Percentiles rank a stretch among this genome's conserved stretches.
Conservation (phyloP, 1,139 yeast genomes). For the Wickerhamomyces sp. region DNA sequence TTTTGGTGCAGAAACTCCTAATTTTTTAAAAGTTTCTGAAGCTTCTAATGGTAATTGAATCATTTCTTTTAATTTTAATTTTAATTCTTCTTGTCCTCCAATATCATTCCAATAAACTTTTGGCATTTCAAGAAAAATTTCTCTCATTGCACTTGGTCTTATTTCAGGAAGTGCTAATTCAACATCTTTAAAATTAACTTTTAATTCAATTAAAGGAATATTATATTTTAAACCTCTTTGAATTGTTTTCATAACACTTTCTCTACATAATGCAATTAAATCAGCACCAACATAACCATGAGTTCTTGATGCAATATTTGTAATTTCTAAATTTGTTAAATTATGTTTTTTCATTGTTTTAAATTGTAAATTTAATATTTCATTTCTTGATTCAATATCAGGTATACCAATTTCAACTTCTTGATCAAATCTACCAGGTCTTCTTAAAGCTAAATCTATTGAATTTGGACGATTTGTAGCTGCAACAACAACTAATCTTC, state of each 20-base stretch:
- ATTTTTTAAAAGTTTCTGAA: constrained; percentile 62
- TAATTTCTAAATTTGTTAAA: constrained; percentile 49
- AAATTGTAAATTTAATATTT: constrained; percentile 60
- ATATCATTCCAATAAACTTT: constrained; percentile 91
- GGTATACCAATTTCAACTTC: constrained; percentile 80
- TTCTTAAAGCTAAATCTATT: constrained; percentile 79
- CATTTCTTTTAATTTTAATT: constrained; percentile 77
- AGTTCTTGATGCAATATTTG: constrained; percentile 59
- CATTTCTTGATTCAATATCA: constrained; percentile 59
- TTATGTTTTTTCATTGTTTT: constrained; percentile 57
- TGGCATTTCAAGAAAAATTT: constrained; percentile 89
- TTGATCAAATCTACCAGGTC: constrained; percentile 93
- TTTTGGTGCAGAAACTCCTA: constrained; percentile 88
- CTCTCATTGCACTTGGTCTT: constrained; percentile 96
- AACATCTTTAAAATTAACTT: constrained; percentile 47
- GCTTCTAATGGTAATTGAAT: constrained; percentile 90
- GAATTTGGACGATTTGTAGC: constrained; percentile 80
- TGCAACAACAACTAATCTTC: constrained; percentile 70
- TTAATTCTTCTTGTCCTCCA: constrained; percentile 88
- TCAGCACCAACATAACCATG: constrained; percentile 87
- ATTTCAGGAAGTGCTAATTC: constrained; percentile 68
- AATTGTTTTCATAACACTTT: constrained; percentile 81
- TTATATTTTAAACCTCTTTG: constrained; percentile 45
- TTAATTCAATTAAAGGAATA: constrained; percentile 33
- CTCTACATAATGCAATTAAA: constrained; percentile 79